Percentiles rank a stretch among this genome's conserved stretches.
Conservation (phyloP, 495 filamentous ascomycete genomes). For the Glonium stellatum region DNA sequence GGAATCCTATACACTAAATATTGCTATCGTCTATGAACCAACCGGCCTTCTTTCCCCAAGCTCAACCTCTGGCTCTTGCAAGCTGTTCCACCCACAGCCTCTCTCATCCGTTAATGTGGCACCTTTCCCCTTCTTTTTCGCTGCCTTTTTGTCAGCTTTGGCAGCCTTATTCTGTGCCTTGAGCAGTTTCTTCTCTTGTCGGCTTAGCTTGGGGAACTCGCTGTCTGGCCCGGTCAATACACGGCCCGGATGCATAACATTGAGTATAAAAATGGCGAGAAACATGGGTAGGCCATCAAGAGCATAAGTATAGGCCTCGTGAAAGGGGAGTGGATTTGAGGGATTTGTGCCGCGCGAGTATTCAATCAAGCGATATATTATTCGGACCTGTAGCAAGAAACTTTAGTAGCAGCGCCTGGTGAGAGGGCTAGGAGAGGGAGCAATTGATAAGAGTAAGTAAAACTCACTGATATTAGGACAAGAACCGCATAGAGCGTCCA, state of each 20-base stretch:
- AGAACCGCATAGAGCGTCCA: slow-evolving; percentile 46
- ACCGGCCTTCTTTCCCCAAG: neutral
- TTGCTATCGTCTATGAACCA: too few relatives aligned
- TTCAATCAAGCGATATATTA: slow-evolving; percentile 52
- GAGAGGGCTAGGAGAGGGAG: neutral
- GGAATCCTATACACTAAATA: too few relatives aligned
- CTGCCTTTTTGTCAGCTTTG: slow-evolving; percentile 6
- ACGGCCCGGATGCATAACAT: slow-evolving; percentile 45
- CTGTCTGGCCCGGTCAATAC: slow-evolving; percentile 42
- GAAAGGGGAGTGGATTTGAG: slow-evolving; percentile 39
- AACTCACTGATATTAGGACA: slow-evolving; percentile 45
- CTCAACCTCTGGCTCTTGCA: neutral
- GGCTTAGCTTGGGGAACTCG: slow-evolving; percentile 28
- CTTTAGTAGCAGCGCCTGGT: neutral
- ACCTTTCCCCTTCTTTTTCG: slow-evolving; percentile 13
- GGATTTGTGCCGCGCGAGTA: slow-evolving; percentile 38
- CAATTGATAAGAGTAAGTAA: too few relatives aligned
- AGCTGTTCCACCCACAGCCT: neutral
- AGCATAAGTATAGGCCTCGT: slow-evolving; percentile 51
- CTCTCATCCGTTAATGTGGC: neutral
- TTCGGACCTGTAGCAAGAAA: slow-evolving; percentile 38
- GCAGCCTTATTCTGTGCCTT: slow-evolving; percentile 29
- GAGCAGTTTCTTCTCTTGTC: slow-evolving; percentile 33
- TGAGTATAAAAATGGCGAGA: slow-evolving; percentile 41
- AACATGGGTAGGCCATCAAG: slow-evolving; percentile 55